Evolutionary conservation across 2,329 filamentous ascomycete species (phyloP).

Genomic region (Calonectria crousiana): DNA sequence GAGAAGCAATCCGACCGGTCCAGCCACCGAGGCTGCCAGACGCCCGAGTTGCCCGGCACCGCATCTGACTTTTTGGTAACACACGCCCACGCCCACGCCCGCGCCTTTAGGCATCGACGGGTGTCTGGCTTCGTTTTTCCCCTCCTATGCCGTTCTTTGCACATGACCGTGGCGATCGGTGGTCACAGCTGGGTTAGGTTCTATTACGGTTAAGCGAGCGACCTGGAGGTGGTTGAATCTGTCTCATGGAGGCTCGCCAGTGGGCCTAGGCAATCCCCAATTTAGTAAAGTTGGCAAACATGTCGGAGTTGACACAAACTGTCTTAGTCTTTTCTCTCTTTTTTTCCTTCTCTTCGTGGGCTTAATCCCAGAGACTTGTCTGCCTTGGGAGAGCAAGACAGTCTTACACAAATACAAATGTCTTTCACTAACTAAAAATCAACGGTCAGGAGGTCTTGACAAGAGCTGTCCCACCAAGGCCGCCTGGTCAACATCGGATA

Average conservation of each 20-base stretch:
- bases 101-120: slow-evolving; percentile 27
- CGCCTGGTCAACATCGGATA: slow-evolving; percentile 8
- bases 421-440: slow-evolving; percentile 9
- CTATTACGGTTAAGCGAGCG: slow-evolving; percentile 6
- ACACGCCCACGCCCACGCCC: slow-evolving; percentile 26
- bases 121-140: slow-evolving; percentile 15
- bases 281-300: slow-evolving; percentile 2
- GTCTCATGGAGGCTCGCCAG: not conserved
- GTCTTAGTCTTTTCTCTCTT: not conserved
- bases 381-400: slow-evolving; percentile 1
- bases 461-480: not conserved
- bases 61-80: slow-evolving; percentile 23
- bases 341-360: not conserved
- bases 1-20: slow-evolving; percentile 26
- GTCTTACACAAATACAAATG: slow-evolving; percentile 8
- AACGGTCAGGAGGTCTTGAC: not conserved
- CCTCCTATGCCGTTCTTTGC: slow-evolving; percentile 18
- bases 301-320: not conserved
- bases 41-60: slow-evolving; percentile 25
- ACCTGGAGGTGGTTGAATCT: not conserved
- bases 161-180: slow-evolving; percentile 26
- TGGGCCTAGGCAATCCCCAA: not conserved
- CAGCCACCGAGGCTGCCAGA: slow-evolving; percentile 30
- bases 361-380: not conserved
- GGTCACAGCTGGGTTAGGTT: slow-evolving; percentile 21